Base-by-base conservation (phyloP, 257 asterid genomes). In the Solanum sejunctum region DNA sequence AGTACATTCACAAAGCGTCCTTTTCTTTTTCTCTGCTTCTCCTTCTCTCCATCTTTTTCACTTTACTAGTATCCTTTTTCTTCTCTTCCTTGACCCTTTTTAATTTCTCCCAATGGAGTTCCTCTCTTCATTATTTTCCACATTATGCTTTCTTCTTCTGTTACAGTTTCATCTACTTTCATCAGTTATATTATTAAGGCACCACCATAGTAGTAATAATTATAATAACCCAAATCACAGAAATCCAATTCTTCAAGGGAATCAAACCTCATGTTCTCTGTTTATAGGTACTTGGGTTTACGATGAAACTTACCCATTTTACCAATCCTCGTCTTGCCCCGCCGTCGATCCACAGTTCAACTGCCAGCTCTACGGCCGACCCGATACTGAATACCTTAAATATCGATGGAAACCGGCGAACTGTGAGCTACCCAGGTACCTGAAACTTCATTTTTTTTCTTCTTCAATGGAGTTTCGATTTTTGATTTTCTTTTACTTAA, bases 341-440 rank as follows among this genome's bases (percentile, higher is more conserved):
- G 66, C 90, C 1, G 90, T 97, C 60, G 99, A 97, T 88, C 80
- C 96, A 0, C 90, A 92, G 78, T 97, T 97, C 88, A 95, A 95
- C 87, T 97, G 99, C 81, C 95, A 85, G 47, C 83, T 87, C 91
- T 97, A 87, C 72, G 99, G 98, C n/a, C 87, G 99, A 11, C 98
- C 99, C 0, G 99, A 97, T 61, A 82, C 98, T 16, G 97, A 93
- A 57, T 97, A 94, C 87, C 98, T 97, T 72, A 92, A 90, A 77
- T 97, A 91, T 52, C 92, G 97, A 1, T 97, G 99, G 99, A 93
- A 93, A 86, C 99, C 99, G 2, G 86, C 89, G 32, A 92, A 85
- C 66, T 95, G 98, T 87, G 92, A 95, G 84, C 88, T 95, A n/a
- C 98, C 98, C 66, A 92, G 97, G 98, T 94, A 89, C 28, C 5